Conservation (phyloP, 1,284 basidiomycete genomes). For the Fomitiporia mediterranea region DNA sequence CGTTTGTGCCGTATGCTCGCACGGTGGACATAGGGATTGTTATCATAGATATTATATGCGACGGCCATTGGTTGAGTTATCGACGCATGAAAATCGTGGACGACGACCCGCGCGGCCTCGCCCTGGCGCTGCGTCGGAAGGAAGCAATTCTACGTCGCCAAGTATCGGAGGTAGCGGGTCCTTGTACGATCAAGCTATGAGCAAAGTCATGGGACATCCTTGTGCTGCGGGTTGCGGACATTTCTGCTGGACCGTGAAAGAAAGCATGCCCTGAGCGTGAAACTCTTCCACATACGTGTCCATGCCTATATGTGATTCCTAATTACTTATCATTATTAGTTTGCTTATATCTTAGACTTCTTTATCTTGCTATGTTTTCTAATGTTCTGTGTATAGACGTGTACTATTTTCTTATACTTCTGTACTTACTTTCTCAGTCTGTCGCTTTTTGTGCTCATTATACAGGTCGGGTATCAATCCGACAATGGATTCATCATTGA, state of each 20-base stretch:
- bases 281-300: neutral
- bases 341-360: neutral
- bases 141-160: neutral
- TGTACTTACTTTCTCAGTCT: neutral
- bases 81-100: slow-evolving; percentile 7
- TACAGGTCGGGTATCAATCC: neutral
- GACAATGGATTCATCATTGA: no score
- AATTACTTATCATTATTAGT: slow-evolving; percentile 1
- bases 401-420: no score
- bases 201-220: slow-evolving; percentile 38
- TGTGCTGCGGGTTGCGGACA: slow-evolving; percentile 68
- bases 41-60: slow-evolving; percentile 59
- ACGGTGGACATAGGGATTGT: slow-evolving; percentile 73
- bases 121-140: neutral
- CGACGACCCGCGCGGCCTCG: slow-evolving; percentile 4
- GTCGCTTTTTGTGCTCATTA: neutral
- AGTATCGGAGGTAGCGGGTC: neutral
- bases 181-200: slow-evolving; percentile 3
- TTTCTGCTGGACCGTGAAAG: slow-evolving; percentile 46
- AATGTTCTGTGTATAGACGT: neutral
- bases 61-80: slow-evolving; percentile 45
- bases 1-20: slow-evolving; percentile 66
- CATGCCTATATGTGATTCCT: neutral
- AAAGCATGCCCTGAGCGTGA: neutral
- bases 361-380: neutral